Base-by-base conservation (phyloP, 2,329 filamentous ascomycete genomes). In the Zymoseptoria ardabiliae region DNA sequence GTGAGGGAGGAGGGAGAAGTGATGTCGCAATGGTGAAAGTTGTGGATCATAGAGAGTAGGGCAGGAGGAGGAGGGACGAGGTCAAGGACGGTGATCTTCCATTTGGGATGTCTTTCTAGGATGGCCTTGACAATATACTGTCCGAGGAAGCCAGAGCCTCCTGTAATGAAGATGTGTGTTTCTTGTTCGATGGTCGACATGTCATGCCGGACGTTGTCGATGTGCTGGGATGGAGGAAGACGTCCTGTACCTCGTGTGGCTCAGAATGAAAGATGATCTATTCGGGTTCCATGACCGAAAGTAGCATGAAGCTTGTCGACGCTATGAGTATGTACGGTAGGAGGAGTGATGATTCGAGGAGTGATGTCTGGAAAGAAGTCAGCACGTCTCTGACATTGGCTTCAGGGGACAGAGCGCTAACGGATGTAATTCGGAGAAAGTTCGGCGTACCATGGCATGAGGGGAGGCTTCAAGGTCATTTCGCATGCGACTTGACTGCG, bases 71-170 rank as follows among this genome's bases (percentile, higher is more conserved):
- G 75, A 2, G 73, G 69, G n/a, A 69, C 71, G 51, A 77, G 68
- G 61, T 76, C 74, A 10, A 80, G 68, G 11, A 73, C 70, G 1
- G 75, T 77, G 50, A 80, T 68, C 7, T 59, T 62, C 70, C 72
- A 79, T 50, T 65, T 55, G 0, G 73, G 70, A 57, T 76, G 71
- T 20, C 68, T 64, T n/a, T 66, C 60, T 2, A 74, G 66, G 13
- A 80, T 68, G 1, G 72, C 71, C n/a, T 69, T 66, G 1, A 79
- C 69, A 21, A 80, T 72, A 23, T 70, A 70, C 8, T 72, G 69
- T 30, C 78, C 78, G 2, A 81, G 67, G 64, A 80, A 81, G 11
- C 78, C 78, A 48, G 72, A 73, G 11, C 76, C 78, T n/a, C 78
- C 78, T 2, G 78, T 80, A 23, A 80, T 70, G 2, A 80, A 70